Evolutionary conservation across 495 filamentous ascomycete species (phyloP).

Genomic region (Podospora bellae-mahoneyi): DNA sequence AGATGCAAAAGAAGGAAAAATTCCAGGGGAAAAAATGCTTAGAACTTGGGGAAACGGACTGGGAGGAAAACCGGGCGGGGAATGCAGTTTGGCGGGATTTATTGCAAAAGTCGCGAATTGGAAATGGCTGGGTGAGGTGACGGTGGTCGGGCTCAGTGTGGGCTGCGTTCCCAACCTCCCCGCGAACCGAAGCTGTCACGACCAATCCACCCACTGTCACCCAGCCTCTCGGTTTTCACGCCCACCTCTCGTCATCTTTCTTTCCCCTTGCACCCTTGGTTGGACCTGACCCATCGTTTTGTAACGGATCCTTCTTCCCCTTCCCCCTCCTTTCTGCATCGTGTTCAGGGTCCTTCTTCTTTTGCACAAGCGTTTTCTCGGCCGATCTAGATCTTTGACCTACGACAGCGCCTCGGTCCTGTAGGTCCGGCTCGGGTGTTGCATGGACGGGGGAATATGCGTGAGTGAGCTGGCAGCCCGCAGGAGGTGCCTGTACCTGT

Average conservation of each 20-base stretch:
- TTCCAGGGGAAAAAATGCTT: conserved; percentile 10
- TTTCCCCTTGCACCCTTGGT: conserved; percentile 9
- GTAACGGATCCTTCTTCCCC: conserved; percentile 8
- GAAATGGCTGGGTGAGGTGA: conserved; percentile 19
- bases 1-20: conserved; percentile 5
- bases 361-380: not conserved
- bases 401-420: not conserved
- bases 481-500: conserved; percentile 13
- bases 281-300: conserved; percentile 18
- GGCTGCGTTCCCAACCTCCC: conserved; percentile 33
- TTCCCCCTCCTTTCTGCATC: not conserved
- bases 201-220: conserved; percentile 15
- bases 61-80: conserved; percentile 14
- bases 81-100: conserved; percentile 21
- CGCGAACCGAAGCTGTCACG: conserved; percentile 17
- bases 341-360: not conserved
- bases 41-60: conserved; percentile 9
- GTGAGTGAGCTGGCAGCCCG: conserved; percentile 23
- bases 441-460: conserved; percentile 9
- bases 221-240: conserved; percentile 34
- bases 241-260: conserved; percentile 9
- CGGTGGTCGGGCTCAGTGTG: conserved; percentile 28
- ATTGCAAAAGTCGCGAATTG: conserved; percentile 20
- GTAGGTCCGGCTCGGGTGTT: conserved; percentile 3
- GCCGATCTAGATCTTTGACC: conserved; percentile 6